Percentiles rank a stretch among this genome's conserved stretches.
These are phyloP conservation scores for Oligophagozyma castellii DNA, from an alignment of 1,139 yeast species.

Conservation along the genomic window DNA sequence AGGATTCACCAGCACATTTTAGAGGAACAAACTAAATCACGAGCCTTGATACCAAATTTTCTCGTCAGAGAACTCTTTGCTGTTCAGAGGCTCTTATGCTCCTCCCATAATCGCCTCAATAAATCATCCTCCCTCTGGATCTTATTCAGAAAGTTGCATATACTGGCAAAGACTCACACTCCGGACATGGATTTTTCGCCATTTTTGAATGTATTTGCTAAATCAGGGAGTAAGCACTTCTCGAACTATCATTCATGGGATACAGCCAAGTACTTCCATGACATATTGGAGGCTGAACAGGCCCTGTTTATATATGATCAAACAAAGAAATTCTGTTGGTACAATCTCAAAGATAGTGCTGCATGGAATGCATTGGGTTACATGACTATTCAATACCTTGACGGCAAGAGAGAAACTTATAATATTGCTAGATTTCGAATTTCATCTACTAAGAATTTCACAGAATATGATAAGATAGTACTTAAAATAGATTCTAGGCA, in stretches of 20 bases:
- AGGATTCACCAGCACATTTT: too few species aligned
- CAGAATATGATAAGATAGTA: too few species aligned
- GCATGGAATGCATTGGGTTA: constrained; percentile 28
- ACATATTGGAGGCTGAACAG: constrained; percentile 5
- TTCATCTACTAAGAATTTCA: too few species aligned
- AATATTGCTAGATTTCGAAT: too few species aligned
- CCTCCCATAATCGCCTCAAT: constrained; percentile 28
- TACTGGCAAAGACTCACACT: constrained; percentile 2
- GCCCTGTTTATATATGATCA: constrained; percentile 7
- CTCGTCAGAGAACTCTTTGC: constrained; percentile 17
- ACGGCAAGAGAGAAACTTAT: too few species aligned
- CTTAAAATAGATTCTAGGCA: too few species aligned
- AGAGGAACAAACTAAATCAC: too few species aligned
- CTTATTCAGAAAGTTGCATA: constrained; percentile 23
- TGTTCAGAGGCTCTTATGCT: constrained; percentile 24
- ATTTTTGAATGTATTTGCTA: constrained; percentile 1
- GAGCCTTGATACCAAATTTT: too few species aligned
- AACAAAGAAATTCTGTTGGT: constrained; percentile 24
- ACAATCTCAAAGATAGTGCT: constrained; percentile 30
- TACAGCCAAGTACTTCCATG: constrained; percentile 26
- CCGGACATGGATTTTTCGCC: neutral
- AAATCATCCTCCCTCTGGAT: constrained; percentile 34
- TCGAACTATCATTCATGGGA: constrained; percentile 35
- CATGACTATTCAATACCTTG: constrained; percentile 8
- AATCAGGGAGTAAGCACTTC: constrained; percentile 26